A percentile compares a stretch with the other conserved stretches of the same genome.
These are phyloP conservation scores for peach (Prunus persica) DNA, from an alignment of 306 rosid species.

Conservation along the genomic window Prunus_persica_NCBIv2 NC_034015.1:13182001-13182500, in stretches of 20 bases:
- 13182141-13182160: neutral
- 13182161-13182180: neutral
- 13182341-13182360: neutral
- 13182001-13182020: slow-evolving; percentile 76
- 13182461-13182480: too few species aligned
- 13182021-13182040: slow-evolving; percentile 56
- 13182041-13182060: neutral
- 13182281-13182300: neutral
- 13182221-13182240: neutral
- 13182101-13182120: neutral
- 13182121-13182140: neutral
- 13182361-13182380: neutral
- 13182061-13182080: neutral
- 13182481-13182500: neutral
- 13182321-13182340: too few species aligned
- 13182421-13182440: too few species aligned
- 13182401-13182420: too few species aligned
- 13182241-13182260: neutral
- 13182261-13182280: neutral
- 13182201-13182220: neutral
- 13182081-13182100: neutral
- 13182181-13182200: neutral
- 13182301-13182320: too few species aligned
- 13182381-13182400: too few species aligned
- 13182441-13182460: too few species aligned